These are phyloP conservation scores for Trichoderma sp. DNA, from an alignment of 2,329 filamentous ascomycete genomes.

Conservation along the genomic window DNA sequence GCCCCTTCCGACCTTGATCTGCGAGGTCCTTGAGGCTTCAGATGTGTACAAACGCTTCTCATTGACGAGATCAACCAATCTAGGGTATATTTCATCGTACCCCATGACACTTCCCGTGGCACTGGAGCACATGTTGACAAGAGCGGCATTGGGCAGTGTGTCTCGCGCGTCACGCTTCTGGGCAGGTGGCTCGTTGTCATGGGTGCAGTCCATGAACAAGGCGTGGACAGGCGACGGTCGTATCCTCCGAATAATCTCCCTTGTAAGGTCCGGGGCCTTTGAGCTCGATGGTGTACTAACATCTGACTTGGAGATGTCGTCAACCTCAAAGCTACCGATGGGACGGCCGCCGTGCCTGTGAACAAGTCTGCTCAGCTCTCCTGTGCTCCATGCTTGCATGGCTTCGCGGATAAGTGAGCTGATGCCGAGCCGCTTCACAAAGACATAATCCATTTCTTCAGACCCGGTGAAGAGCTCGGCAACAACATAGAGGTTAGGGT, in stretches of 20 bases:
- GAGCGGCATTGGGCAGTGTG: constrained; percentile 87
- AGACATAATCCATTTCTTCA: constrained; percentile 93
- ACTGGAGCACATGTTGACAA: constrained; percentile 94
- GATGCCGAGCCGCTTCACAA: constrained; percentile 87
- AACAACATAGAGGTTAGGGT: constrained; percentile 85
- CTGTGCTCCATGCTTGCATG: constrained; percentile 97
- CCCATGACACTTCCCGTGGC: constrained; percentile 96
- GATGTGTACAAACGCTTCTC: constrained; percentile 84
- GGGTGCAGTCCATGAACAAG: constrained; percentile 98
- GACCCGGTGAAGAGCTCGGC: constrained; percentile 95
- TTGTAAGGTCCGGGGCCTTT: constrained; percentile 38
- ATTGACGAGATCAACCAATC: constrained; percentile 86
- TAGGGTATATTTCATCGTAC: constrained; percentile 94
- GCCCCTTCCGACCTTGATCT: constrained; percentile 65
- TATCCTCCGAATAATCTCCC: constrained; percentile 74
- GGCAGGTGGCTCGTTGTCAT: constrained; percentile 94
- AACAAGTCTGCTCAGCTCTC: constrained; percentile 85
- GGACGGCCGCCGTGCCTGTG: constrained; percentile 91
- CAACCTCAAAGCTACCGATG: constrained; percentile 96
- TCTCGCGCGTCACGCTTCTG: constrained; percentile 94
- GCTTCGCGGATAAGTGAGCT: constrained; percentile 92
- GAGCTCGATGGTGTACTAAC: constrained; percentile 33
- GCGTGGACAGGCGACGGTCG: constrained; percentile 87
- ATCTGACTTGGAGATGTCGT: constrained; percentile 70
- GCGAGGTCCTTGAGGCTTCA: constrained; percentile 60